Percentiles rank a stretch among this genome's conserved stretches.
Conservation (phyloP, 2,329 filamentous ascomycete genomes). For the Fusarium equiseti region DNA sequence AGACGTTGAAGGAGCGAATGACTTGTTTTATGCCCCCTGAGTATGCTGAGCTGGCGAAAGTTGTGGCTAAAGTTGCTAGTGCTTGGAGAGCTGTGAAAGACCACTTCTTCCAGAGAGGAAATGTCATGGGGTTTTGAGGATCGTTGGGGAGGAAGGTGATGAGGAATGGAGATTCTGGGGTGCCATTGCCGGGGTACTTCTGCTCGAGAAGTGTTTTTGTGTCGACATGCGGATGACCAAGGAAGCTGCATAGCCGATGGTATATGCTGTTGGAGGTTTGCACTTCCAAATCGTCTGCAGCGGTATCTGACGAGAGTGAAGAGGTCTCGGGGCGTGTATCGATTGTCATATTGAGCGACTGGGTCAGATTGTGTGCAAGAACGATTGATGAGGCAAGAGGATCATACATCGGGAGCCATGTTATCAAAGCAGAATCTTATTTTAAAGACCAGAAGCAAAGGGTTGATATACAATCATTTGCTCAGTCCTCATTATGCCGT, state of each 20-base stretch:
- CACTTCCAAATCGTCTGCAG: background rate
- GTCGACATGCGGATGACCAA: background rate
- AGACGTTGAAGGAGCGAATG: slow-evolving; percentile 65
- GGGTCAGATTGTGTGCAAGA: background rate
- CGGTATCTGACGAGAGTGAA: slow-evolving; percentile 5
- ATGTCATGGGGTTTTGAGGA: slow-evolving; percentile 73
- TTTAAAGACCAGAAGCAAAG: too few relatives aligned
- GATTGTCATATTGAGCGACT: background rate
- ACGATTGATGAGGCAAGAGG: fast-evolving
- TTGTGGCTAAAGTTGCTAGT: slow-evolving; percentile 73
- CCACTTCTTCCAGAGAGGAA: slow-evolving; percentile 71
- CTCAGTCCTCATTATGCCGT: background rate
- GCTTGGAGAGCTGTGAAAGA: slow-evolving; percentile 64
- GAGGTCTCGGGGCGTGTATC: background rate
- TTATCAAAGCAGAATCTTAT: too few relatives aligned
- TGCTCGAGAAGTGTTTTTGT: slow-evolving; percentile 8
- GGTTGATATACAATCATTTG: too few relatives aligned
- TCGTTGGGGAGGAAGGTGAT: slow-evolving; percentile 77
- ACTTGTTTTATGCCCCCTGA: slow-evolving; percentile 68
- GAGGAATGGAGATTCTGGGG: slow-evolving; percentile 73
- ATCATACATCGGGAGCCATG: background rate
- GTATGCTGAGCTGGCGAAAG: slow-evolving; percentile 77
- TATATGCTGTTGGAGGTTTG: background rate
- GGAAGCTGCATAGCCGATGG: fast-evolving
- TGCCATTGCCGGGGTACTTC: slow-evolving; percentile 70